These are phyloP conservation scores for Linnemannia elongata DNA, from an alignment of 192 early-diverging fungal genomes.

Conservation along the genomic window DNA sequence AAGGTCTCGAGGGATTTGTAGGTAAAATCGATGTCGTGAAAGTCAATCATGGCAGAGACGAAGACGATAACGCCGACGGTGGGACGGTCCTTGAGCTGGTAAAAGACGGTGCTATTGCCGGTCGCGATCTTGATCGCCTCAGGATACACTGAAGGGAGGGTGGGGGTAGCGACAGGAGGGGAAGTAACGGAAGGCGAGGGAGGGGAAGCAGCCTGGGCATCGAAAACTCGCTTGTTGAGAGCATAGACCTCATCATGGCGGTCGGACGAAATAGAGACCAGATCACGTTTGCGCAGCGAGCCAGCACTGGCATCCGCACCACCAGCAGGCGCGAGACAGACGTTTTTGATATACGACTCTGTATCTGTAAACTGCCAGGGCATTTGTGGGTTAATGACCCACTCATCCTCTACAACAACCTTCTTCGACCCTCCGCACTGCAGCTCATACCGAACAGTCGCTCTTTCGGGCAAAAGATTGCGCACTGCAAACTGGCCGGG, in stretches of 20 bases:
- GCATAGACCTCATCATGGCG: neutral
- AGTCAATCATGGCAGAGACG: neutral
- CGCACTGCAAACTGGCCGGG: neutral
- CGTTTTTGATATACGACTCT: conserved; percentile 3
- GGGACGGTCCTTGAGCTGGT: conserved; percentile 17
- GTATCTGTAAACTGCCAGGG: conserved; percentile 11
- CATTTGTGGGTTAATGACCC: conserved; percentile 1
- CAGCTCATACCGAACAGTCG: conserved; percentile 1
- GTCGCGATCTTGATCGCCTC: conserved; percentile 8
- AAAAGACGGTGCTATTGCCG: conserved; percentile 15
- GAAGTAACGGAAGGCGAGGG: neutral
- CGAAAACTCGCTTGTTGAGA: conserved; percentile 4
- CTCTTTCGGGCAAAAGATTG: neutral
- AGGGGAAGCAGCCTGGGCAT: neutral
- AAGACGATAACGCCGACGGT: conserved; percentile 12
- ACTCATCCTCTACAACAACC: neutral
- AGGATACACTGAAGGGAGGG: neutral
- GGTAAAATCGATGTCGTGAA: conserved; percentile 1
- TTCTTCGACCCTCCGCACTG: conserved; percentile 2
- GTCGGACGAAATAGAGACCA: neutral
- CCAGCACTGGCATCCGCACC: neutral
- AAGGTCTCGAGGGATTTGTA: conserved; percentile 9
- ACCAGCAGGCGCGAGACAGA: neutral
- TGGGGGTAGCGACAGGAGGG: neutral
- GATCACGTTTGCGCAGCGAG: neutral